These are phyloP conservation scores for Irineochytrium annulatum DNA, from an alignment of 192 early-diverging fungal species.

Conservation along the genomic window DNA sequence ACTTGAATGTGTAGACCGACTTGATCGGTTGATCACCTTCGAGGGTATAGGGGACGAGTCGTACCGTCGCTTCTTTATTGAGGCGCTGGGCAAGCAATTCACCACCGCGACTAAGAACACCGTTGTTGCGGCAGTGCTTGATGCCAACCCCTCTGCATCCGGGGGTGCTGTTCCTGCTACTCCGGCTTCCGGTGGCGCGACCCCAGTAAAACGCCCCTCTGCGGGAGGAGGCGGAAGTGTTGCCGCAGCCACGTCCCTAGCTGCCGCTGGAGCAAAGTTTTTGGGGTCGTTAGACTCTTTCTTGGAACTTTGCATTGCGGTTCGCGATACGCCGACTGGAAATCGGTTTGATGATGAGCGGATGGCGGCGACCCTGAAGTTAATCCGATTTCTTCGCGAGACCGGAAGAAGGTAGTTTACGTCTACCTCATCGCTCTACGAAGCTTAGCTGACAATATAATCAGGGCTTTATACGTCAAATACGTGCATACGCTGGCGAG, in stretches of 20 bases:
- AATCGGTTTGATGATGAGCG: constrained; percentile 59
- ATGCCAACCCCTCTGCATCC: neutral
- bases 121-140: constrained; percentile 12
- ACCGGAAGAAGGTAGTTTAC: constrained; percentile 43
- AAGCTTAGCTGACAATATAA: neutral
- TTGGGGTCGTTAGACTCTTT: constrained; percentile 49
- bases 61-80: constrained; percentile 43
- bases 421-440: constrained; percentile 10
- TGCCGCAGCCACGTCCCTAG: constrained; percentile 7
- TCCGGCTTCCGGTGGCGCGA: neutral
- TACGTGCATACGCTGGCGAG: constrained; percentile 62
- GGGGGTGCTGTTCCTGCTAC: neutral
- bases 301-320: constrained; percentile 41
- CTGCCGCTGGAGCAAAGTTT: constrained; percentile 28
- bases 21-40: constrained; percentile 34
- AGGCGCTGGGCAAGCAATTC: constrained; percentile 35
- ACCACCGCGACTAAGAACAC: constrained; percentile 14
- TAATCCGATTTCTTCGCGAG: constrained; percentile 61
- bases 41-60: constrained; percentile 36
- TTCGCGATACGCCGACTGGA: constrained; percentile 53
- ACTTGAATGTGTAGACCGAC: constrained; percentile 40
- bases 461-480: constrained; percentile 56
- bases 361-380: constrained; percentile 54
- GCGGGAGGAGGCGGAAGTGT: neutral
- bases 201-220: neutral